Conservation (phyloP, 2,329 filamentous ascomycete genomes). For the Fusarium sp. region DNA sequence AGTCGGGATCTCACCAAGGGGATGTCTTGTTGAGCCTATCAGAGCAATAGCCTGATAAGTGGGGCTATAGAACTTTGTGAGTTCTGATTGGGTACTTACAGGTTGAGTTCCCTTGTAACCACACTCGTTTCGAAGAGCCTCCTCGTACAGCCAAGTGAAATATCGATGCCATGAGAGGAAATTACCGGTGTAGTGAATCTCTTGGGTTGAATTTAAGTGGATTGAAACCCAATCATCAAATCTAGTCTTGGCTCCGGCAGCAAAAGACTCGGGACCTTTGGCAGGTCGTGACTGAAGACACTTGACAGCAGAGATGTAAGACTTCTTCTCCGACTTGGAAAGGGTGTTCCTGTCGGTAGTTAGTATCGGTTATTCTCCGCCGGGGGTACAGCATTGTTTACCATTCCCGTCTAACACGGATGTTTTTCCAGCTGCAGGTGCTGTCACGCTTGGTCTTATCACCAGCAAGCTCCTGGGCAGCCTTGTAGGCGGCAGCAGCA, state of each 20-base stretch:
- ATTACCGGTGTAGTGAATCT: conserved; percentile 56
- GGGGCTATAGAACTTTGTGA: no score
- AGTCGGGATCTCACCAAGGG: background rate
- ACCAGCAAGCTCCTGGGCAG: conserved; percentile 36
- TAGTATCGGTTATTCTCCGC: background rate
- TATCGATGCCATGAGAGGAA: conserved; percentile 50
- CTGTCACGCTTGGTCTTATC: conserved; percentile 37
- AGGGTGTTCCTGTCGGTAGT: conserved; percentile 38
- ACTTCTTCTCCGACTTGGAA: conserved; percentile 42
- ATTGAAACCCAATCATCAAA: conserved; percentile 63
- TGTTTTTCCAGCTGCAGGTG: conserved; percentile 45
- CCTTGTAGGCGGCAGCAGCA: conserved; percentile 39
- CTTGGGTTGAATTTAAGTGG: conserved; percentile 66
- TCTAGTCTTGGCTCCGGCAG: conserved; percentile 56
- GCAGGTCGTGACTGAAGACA: conserved; percentile 56
- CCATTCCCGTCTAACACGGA: conserved; percentile 50
- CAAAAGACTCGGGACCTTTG: conserved; percentile 48
- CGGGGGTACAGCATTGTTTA: conserved; percentile 11
- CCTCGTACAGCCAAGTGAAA: conserved; percentile 49
- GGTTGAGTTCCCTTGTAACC: conserved; percentile 55
- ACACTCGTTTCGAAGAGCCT: conserved; percentile 48
- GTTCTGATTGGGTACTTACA: conserved; percentile 31
- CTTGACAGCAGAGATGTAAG: conserved; percentile 58
- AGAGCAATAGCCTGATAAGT: background rate
- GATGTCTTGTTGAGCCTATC: background rate